These are phyloP conservation scores for Circinella umbellata DNA, from an alignment of 371 early-diverging fungal genomes.

Conservation along the genomic window DNA sequence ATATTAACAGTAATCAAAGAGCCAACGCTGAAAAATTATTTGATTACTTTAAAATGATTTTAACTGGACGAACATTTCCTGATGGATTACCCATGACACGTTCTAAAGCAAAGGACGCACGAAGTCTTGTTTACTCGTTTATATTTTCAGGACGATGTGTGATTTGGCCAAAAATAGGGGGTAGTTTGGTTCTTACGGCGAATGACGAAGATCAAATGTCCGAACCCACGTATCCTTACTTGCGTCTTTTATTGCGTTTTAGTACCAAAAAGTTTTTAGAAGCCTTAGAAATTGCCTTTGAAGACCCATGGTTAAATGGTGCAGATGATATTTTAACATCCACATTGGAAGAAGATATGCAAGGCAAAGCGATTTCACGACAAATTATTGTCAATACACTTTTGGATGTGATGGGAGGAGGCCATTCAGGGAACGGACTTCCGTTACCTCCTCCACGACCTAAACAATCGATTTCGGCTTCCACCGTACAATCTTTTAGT, in stretches of 20 bases:
- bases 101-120: slow-evolving; percentile 66
- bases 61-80: slow-evolving; percentile 79
- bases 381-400: slow-evolving; percentile 79
- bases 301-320: slow-evolving; percentile 73
- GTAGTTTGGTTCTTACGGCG: slow-evolving; percentile 61
- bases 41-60: slow-evolving; percentile 72
- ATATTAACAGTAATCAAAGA: slow-evolving; percentile 14
- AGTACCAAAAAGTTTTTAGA: slow-evolving; percentile 73
- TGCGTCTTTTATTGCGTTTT: slow-evolving; percentile 67
- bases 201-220: slow-evolving; percentile 59
- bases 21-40: slow-evolving; percentile 67
- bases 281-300: slow-evolving; percentile 70
- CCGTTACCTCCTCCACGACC: slow-evolving; percentile 40
- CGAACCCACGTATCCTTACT: slow-evolving; percentile 78
- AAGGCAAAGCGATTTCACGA: slow-evolving; percentile 69
- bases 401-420: slow-evolving; percentile 62
- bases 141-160: slow-evolving; percentile 77
- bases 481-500: slow-evolving; percentile 43
- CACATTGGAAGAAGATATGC: slow-evolving; percentile 64
- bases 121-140: slow-evolving; percentile 79
- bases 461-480: slow-evolving; percentile 49
- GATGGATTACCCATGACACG: slow-evolving; percentile 58
- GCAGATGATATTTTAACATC: slow-evolving; percentile 58
- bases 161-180: slow-evolving; percentile 73
- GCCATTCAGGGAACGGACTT: slow-evolving; percentile 37